These are phyloP conservation scores for Endothia cerciana DNA, from an alignment of 2,329 filamentous ascomycete species.

Conservation along the genomic window DNA sequence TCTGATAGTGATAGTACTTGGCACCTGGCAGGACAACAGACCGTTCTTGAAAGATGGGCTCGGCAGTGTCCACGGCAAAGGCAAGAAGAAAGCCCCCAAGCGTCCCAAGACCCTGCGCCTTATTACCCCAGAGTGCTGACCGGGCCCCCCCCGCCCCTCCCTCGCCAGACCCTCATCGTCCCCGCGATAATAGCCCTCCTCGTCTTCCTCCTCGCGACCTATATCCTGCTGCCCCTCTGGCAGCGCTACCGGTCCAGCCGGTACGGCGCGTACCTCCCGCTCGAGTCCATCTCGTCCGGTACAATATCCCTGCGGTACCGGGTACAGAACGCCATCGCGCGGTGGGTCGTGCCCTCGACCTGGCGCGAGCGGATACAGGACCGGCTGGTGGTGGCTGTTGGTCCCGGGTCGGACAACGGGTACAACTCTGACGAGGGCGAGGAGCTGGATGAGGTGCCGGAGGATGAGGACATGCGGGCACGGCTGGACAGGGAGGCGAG, in stretches of 20 bases:
- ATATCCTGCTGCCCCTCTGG: conserved; percentile 69
- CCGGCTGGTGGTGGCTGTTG: conserved; percentile 42
- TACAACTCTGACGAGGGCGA: conserved; percentile 70
- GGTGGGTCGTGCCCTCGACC: conserved; percentile 49
- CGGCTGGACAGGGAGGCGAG: conserved; percentile 38
- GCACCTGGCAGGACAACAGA: background rate
- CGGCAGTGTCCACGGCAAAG: conserved; percentile 37
- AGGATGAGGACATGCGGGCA: conserved; percentile 47
- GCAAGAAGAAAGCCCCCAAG: conserved; percentile 8
- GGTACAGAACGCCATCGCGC: conserved; percentile 46
- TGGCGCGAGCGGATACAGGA: conserved; percentile 50
- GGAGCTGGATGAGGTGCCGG: conserved; percentile 65
- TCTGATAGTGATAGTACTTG: background rate
- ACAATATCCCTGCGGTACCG: conserved; percentile 59
- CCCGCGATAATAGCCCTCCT: conserved; percentile 72
- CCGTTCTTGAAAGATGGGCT: conserved; percentile 39
- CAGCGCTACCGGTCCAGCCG: conserved; percentile 66
- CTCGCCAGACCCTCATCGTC: conserved; percentile 66
- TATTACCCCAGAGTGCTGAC: background rate
- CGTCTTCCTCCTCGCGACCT: conserved; percentile 69
- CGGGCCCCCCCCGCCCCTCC: too few species aligned
- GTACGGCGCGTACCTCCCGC: conserved; percentile 74
- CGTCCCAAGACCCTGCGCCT: background rate
- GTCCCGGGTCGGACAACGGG: conserved; percentile 52
- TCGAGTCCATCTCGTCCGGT: conserved; percentile 64